Percentiles rank a stretch among this genome's conserved stretches.
phyloP scores from a whole-genome alignment of 805 yeast genomes.

The Wickerhamiella hasegawae region DNA sequence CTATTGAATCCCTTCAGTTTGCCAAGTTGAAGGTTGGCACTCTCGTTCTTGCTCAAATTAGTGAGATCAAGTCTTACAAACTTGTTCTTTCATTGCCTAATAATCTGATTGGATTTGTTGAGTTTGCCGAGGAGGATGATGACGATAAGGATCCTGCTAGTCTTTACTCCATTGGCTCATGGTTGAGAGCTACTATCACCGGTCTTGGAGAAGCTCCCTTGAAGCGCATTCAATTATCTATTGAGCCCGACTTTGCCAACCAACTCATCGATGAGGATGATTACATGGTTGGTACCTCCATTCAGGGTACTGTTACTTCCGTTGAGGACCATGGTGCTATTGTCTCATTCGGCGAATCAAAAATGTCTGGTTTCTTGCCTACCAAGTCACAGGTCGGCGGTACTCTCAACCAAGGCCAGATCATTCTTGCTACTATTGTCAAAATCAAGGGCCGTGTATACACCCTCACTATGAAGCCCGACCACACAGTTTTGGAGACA shows the following conservation, averaged over 20 bases:
- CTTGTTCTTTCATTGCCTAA: constrained; percentile 63
- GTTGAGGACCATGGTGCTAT: constrained; percentile 88
- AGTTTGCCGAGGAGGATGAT: constrained; percentile 16
- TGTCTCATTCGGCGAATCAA: constrained; percentile 41
- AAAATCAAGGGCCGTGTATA: constrained; percentile 9
- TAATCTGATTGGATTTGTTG: constrained; percentile 48
- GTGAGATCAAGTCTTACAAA: constrained; percentile 43
- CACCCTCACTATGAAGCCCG: constrained; percentile 22
- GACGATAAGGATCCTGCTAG: constrained; percentile 26
- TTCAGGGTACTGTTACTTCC: constrained; percentile 67
- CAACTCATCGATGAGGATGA: constrained; percentile 39
- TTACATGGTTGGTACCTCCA: constrained; percentile 36
- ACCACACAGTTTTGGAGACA: constrained; percentile 44
- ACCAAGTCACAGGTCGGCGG: constrained; percentile 37
- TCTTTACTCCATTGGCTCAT: constrained; percentile 59
- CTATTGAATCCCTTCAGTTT: constrained; percentile 47
- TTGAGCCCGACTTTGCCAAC: constrained; percentile 65
- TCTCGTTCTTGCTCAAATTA: constrained; percentile 59
- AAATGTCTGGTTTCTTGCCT: constrained; percentile 39
- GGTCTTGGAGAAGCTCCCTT: constrained; percentile 27
- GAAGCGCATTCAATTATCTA: constrained; percentile 28
- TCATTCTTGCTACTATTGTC: constrained; percentile 42
- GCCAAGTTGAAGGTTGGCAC: constrained; percentile 57
- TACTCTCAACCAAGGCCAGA: constrained; percentile 41
- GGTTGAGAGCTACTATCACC: constrained; percentile 70